A percentile compares a stretch with the other conserved stretches of the same genome.
Evolutionary conservation across 441 rosid species (phyloP).

Genomic region (Pelargonium australe): DNA sequence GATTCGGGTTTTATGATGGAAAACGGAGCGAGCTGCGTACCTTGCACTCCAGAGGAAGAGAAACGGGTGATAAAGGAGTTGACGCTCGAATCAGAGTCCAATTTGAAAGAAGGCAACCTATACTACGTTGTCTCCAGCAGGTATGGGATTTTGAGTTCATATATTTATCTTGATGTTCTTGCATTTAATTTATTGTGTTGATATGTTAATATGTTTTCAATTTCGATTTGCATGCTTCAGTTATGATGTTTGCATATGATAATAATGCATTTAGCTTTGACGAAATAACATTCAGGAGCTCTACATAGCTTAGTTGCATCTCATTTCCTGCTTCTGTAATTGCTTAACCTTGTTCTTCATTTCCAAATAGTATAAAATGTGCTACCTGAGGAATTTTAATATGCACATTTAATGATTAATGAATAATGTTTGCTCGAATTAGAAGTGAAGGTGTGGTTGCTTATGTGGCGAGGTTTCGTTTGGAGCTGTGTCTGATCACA

Average conservation of each 20-base stretch:
- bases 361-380: background rate
- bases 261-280: background rate
- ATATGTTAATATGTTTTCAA: background rate
- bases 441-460: background rate
- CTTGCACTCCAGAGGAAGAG: conserved; percentile 60
- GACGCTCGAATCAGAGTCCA: conserved; percentile 43
- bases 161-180: background rate
- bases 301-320: background rate
- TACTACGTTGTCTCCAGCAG: conserved; percentile 66
- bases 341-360: background rate
- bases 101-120: conserved; percentile 62
- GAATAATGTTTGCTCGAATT: background rate
- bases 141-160: conserved; percentile 24
- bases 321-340: background rate
- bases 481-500: background rate
- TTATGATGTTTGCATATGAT: background rate
- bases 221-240: conserved; percentile 6
- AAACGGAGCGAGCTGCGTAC: conserved; percentile 41
- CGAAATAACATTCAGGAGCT: background rate
- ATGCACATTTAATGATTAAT: background rate
- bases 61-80: conserved; percentile 52
- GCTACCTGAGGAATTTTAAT: background rate
- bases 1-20: conserved; percentile 47
- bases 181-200: background rate
- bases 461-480: background rate